Base-by-base conservation (phyloP, 345 rosid species). In the Noccaea caerulescens region DNA sequence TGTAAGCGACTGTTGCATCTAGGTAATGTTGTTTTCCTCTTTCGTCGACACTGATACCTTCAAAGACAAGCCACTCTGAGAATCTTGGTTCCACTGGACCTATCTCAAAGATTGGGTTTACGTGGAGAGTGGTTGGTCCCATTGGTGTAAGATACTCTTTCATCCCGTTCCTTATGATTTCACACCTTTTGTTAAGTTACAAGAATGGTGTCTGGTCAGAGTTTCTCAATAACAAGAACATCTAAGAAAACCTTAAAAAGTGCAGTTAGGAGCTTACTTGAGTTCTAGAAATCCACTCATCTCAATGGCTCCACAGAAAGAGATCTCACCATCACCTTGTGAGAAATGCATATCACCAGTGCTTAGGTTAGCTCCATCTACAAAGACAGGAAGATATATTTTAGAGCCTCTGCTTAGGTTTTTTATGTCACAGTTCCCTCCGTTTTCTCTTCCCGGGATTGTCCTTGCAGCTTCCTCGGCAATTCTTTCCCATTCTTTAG, bases 341-440 rank as follows among this genome's bases (percentile, higher is more conserved):
- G 98, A 93, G 67, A 90, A 93, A 77, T 93, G 98, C 98, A 93
- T 93, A 47, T 93, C 97, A 6, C 98, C 97, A 0, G 95, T 88
- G 55, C 97, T 90, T 59, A 93, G 79, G 63, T 88, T 90, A 41
- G 97, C 98, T 32, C 96, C 97, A 43, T 90, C 98, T 8, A 93
- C 85, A 45, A 88, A 90, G 32, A 93, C 97, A 0, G 98, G 96
- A 54, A 93, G 91, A 55, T 88, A 93, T 61, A 88, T 70, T 67
- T 85, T 93, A 4, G 96, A 88, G 44, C 98, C 97, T 80, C 90
- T 79, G 32, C 96, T 91, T 30, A 91, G 84, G 66, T 93, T 91
- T 57, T 91, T 93, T 6, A 91, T 91, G 72, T 91, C 97, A 72
- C 98, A 93, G 70, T 93, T 91, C 74, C 98, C 97, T 62, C 97